Conservation (phyloP, 371 early-diverging fungal species). For the Rhizopus arrhizus region DNA sequence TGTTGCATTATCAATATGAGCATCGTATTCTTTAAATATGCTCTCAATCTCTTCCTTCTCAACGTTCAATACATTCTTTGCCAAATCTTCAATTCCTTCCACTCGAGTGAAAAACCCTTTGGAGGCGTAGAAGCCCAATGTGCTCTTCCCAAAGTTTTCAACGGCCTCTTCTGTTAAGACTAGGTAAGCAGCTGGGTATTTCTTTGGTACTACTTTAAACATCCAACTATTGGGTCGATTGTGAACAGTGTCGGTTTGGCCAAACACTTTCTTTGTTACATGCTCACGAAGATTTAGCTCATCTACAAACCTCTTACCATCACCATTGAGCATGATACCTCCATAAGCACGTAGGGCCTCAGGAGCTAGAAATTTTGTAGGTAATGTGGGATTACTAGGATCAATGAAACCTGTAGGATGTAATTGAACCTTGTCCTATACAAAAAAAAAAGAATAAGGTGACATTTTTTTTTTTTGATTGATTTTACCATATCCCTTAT, state of each 20-base stretch:
- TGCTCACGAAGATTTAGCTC: conserved; percentile 69
- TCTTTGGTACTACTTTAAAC: conserved; percentile 11
- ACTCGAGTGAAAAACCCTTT: conserved; percentile 65
- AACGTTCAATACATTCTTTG: conserved; percentile 55
- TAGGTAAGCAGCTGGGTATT: conserved; percentile 45
- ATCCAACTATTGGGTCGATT: conserved; percentile 23
- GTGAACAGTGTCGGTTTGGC: conserved; percentile 18
- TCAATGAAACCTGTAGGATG: conserved; percentile 89
- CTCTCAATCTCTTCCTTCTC: conserved; percentile 40
- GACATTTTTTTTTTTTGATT: not conserved
- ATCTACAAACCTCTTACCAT: conserved; percentile 75
- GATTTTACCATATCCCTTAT: conserved; percentile 75
- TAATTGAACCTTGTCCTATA: conserved; percentile 64
- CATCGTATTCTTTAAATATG: conserved; percentile 67
- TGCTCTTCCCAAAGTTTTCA: conserved; percentile 54
- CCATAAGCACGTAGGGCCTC: conserved; percentile 86
- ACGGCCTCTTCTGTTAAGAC: conserved; percentile 60
- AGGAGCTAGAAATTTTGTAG: conserved; percentile 72
- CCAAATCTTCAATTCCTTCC: conserved; percentile 52
- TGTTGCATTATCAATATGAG: conserved; percentile 30
- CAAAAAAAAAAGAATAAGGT: conserved; percentile 1
- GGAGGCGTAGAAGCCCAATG: conserved; percentile 63
- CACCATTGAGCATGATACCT: conserved; percentile 66
- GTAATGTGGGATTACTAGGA: conserved; percentile 64
- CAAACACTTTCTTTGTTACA: conserved; percentile 57